Evolutionary conservation across 2,329 filamentous ascomycete species (phyloP), one percentile per base, ranked within the genome.

Genomic region (Macrophomina pseudophaseolina): DNA sequence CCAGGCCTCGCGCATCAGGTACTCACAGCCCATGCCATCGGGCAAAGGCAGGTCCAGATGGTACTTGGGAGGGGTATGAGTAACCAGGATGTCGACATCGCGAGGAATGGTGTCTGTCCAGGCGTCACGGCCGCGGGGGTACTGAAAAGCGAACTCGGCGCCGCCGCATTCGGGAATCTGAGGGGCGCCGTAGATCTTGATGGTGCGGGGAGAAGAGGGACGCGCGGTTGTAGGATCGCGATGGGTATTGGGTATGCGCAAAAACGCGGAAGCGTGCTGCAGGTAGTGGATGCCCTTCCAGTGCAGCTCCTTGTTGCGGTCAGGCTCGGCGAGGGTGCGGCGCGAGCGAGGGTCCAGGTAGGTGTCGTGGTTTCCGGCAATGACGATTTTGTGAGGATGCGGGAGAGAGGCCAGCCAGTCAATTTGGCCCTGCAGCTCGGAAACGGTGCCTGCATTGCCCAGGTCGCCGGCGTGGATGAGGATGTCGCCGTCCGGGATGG

Each of bases 401-500:
- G 92, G 91, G 7, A 94, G 85, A 3, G 82, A 82, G 54, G 84
- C 85, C 12, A 97, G 83, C 93, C 93, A 97, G 81, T 97, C 87
- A 51, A 97, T 83, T 72, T 95, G 90, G n/a, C 81, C 82, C 80
- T 97, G 93, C 66, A 98, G 89, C 68, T 93, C 90, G 12, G 82
- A 82, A 0, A 87, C 85, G 8, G 88, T 90, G 46, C 94, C 94
- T 28, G 83, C 82, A 71, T 92, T 89, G 64, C 90, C 90, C 73
- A 97, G 83, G 79, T 98, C 94, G 44, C 94, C 94, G 2, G 93
- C 91, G 75, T 97, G 94, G 72, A 98, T 91, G 58, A 98, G 86
- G 28, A 97, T 83, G 76, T 97, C 93, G 66, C 93, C 94, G 9
- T 85, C 79, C 0, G 93, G 93, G 0, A 96, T 83, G n/a, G 83